These are phyloP conservation scores for Sordaria brevicollis DNA, from an alignment of 495 filamentous ascomycete genomes.

Conservation along the genomic window DNA sequence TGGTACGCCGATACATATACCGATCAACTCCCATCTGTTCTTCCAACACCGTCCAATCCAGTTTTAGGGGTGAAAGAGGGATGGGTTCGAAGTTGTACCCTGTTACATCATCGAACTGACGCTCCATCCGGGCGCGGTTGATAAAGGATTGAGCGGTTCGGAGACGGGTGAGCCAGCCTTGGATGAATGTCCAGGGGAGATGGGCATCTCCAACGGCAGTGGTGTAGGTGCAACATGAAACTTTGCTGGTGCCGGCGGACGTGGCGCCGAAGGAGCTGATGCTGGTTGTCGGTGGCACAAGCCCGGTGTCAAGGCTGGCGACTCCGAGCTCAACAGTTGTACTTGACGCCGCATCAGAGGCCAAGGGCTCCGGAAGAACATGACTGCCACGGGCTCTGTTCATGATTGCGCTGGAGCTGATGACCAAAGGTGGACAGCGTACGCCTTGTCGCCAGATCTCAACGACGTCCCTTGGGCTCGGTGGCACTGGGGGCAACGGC, in stretches of 20 bases:
- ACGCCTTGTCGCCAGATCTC: not conserved
- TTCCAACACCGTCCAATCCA: not conserved
- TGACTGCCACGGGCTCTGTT: not conserved
- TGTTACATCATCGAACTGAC: not conserved
- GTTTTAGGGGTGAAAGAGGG: not conserved
- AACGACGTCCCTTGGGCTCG: not conserved
- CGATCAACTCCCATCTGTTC: not conserved
- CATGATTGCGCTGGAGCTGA: not conserved
- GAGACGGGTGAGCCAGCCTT: conserved; percentile 16
- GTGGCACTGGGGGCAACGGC: not conserved
- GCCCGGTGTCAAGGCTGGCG: too few relatives aligned
- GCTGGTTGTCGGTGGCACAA: not conserved
- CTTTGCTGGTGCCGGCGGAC: too few relatives aligned
- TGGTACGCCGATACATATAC: not conserved
- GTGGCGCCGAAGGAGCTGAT: not conserved
- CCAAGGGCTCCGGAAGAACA: not conserved
- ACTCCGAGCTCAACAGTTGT: too few relatives aligned
- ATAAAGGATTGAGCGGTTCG: conserved; percentile 7
- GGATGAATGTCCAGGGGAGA: conserved; percentile 13
- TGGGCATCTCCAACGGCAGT: conserved; percentile 2
- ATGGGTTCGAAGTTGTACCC: not conserved
- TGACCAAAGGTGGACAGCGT: not conserved
- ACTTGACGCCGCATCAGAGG: too few relatives aligned
- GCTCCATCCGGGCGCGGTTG: conserved; percentile 11
- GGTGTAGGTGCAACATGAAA: too few relatives aligned